Percentiles rank a stretch among this genome's conserved stretches.
Evolutionary conservation across 106 monocot species (phyloP).

Genomic region (Acorus calamus): DNA sequence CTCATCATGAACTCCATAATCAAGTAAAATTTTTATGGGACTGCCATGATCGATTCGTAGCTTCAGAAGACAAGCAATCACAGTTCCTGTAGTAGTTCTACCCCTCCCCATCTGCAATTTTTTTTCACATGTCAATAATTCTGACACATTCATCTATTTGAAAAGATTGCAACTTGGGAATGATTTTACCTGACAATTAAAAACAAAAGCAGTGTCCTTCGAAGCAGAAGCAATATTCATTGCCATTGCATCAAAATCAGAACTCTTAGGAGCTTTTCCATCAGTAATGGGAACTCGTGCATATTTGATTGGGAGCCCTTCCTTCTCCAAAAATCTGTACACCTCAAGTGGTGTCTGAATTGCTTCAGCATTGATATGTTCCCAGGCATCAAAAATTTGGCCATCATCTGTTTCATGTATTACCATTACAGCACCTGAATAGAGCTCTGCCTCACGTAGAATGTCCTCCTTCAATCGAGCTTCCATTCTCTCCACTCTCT

Average conservation of each 20-base stretch:
- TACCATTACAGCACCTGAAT: conserved; percentile 94
- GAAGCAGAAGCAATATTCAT: conserved; percentile 58
- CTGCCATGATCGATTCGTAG: conserved; percentile 81
- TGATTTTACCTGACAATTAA: conserved; percentile 88
- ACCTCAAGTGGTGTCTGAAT: conserved; percentile 92
- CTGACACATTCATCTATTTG: too few relatives aligned
- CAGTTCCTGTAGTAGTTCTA: conserved; percentile 96
- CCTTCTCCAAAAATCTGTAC: conserved; percentile 63
- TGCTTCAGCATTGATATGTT: conserved; percentile 44
- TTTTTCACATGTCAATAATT: too few relatives aligned
- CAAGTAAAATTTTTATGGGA: conserved; percentile 48
- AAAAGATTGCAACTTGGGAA: background rate
- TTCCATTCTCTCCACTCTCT: conserved; percentile 96
- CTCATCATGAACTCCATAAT: conserved; percentile 25
- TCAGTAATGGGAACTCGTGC: conserved; percentile 98
- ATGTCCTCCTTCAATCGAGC: conserved; percentile 95
- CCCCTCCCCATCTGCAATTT: conserved; percentile 81
- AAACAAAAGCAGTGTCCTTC: conserved; percentile 76
- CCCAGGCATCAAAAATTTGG: conserved; percentile 91
- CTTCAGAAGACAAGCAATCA: conserved; percentile 91
- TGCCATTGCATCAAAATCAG: conserved; percentile 87
- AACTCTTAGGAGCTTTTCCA: conserved; percentile 98
- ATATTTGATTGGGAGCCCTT: conserved; percentile 86
- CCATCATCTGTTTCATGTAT: conserved; percentile 92
- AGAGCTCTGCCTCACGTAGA: conserved; percentile 68